These are phyloP conservation scores for Cetradonia linearis DNA, from an alignment of 495 filamentous ascomycete genomes.

Conservation along the genomic window DNA sequence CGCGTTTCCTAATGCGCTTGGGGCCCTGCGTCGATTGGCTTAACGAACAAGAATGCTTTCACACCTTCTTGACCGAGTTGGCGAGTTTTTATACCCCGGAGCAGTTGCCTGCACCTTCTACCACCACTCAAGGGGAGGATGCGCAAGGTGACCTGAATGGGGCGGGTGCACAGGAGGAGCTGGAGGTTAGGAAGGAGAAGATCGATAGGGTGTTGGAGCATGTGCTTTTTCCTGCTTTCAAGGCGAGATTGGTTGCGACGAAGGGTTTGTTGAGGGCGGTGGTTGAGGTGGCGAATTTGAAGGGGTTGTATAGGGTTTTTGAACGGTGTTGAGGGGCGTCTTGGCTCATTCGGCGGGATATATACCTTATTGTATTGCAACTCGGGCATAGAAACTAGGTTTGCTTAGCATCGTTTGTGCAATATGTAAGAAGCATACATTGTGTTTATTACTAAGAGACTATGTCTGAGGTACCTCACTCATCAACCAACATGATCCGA, in stretches of 20 bases:
- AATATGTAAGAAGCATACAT: too few relatives aligned
- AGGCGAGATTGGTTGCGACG: slow-evolving; percentile 74
- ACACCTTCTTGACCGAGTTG: slow-evolving; percentile 75
- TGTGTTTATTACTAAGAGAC: too few relatives aligned
- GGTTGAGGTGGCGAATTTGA: slow-evolving; percentile 85
- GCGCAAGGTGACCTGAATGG: slow-evolving; percentile 10
- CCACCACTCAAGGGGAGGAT: slow-evolving; percentile 14
- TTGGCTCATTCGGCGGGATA: neutral
- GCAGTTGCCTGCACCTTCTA: slow-evolving; percentile 51
- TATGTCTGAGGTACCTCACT: too few relatives aligned
- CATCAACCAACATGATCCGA: neutral
- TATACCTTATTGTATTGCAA: too few relatives aligned
- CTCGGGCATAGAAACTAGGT: too few relatives aligned
- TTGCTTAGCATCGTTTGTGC: too few relatives aligned
- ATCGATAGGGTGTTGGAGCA: slow-evolving; percentile 67
- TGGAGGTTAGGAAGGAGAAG: slow-evolving; percentile 52
- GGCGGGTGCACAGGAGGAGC: slow-evolving; percentile 15
- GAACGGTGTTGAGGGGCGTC: slow-evolving; percentile 62
- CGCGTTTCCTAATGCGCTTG: slow-evolving; percentile 75
- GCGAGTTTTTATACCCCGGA: slow-evolving; percentile 89
- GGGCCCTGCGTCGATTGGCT: slow-evolving; percentile 85
- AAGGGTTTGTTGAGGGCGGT: slow-evolving; percentile 65
- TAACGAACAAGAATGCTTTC: slow-evolving; percentile 77
- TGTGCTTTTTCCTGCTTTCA: slow-evolving; percentile 79
- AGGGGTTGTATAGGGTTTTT: slow-evolving; percentile 94